Evolutionary conservation across 2,329 filamentous ascomycete genomes (phyloP).

Genomic region (Sporothrix pseudoabietina): DNA sequence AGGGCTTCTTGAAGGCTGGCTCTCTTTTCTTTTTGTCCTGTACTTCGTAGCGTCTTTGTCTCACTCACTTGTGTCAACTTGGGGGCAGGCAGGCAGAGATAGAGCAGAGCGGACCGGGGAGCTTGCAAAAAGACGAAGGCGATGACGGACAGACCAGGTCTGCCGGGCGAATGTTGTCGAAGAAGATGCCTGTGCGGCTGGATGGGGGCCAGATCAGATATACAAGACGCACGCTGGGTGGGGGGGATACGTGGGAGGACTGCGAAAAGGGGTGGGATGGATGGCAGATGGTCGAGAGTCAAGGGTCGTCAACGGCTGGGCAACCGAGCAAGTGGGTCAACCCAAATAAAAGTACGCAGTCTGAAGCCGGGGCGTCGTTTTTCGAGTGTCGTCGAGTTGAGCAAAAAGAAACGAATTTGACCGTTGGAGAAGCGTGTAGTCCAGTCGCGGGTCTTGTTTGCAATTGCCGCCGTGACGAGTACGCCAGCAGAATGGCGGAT

Average conservation of each 20-base stretch:
- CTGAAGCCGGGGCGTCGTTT: background rate
- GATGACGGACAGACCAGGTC: background rate
- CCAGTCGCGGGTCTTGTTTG: background rate
- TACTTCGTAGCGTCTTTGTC: background rate
- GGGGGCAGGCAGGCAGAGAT: background rate
- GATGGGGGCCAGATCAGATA: background rate
- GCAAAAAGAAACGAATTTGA: background rate
- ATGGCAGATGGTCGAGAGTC: background rate
- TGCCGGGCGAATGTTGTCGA: background rate
- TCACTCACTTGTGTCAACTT: background rate
- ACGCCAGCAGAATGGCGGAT: background rate
- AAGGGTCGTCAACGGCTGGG: background rate
- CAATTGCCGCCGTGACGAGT: slow-evolving; percentile 5
- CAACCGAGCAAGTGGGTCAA: background rate
- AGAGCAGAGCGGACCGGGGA: background rate
- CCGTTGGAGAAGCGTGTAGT: background rate
- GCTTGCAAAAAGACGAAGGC: background rate
- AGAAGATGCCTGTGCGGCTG: background rate
- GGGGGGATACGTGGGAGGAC: slow-evolving; percentile 3
- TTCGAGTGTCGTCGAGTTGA: background rate
- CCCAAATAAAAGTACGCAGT: background rate
- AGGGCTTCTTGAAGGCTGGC: background rate
- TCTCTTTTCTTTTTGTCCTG: background rate
- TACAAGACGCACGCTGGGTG: slow-evolving; percentile 1
- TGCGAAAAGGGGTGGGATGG: background rate